These are phyloP conservation scores for Suillus subaureus DNA, from an alignment of 768 basidiomycete genomes.

Conservation along the genomic window DNA sequence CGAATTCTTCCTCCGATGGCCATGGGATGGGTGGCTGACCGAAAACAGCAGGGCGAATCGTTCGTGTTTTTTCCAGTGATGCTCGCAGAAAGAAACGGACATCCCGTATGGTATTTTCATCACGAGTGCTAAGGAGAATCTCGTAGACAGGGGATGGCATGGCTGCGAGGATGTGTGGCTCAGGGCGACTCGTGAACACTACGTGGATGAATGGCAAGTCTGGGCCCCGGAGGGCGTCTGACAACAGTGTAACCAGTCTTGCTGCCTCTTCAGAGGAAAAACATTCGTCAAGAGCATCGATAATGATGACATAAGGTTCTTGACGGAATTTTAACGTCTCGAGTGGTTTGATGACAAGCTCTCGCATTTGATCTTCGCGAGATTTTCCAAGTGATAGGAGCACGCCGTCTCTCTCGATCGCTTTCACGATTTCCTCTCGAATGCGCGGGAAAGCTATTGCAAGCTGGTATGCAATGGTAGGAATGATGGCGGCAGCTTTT, in stretches of 20 bases:
- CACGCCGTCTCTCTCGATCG: constrained; percentile 12
- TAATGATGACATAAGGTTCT: constrained; percentile 7
- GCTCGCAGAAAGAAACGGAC: constrained; percentile 16
- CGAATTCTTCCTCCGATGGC: constrained; percentile 19
- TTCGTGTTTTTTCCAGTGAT: constrained; percentile 15
- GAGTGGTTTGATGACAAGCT: constrained; percentile 19
- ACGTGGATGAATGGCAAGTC: background rate
- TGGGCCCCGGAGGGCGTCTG: constrained; percentile 8
- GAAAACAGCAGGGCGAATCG: constrained; percentile 5
- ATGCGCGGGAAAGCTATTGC: constrained; percentile 14
- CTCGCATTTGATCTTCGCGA: background rate
- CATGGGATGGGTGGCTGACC: constrained; percentile 11
- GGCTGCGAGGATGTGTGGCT: background rate
- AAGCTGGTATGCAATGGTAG: constrained; percentile 21
- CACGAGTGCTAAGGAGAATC: constrained; percentile 10
- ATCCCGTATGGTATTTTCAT: constrained; percentile 15
- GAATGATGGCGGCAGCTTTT: constrained; percentile 9
- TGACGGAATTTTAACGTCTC: background rate
- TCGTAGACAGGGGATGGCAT: constrained; percentile 8
- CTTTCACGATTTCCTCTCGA: constrained; percentile 12
- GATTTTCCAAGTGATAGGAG: constrained; percentile 4
- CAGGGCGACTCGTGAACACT: background rate
- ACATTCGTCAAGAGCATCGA: constrained; percentile 15
- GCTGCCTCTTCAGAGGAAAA: constrained; percentile 15
- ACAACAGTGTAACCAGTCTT: background rate